These are phyloP conservation scores for Candida koratica DNA, from an alignment of 805 yeast genomes.

Conservation along the genomic window DNA sequence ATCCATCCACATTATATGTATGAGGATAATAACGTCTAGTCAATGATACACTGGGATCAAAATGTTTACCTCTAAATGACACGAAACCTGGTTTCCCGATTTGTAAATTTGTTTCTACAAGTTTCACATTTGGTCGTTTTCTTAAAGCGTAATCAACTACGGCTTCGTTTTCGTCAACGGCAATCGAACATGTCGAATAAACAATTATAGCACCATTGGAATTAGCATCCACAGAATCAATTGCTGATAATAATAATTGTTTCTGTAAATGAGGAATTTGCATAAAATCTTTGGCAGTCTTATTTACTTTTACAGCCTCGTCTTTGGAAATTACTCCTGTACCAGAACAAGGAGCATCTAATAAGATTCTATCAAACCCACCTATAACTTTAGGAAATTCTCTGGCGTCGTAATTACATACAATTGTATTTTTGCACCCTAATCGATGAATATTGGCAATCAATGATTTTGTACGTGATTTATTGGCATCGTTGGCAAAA, in stretches of 20 bases:
- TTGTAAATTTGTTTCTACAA: conserved; percentile 86
- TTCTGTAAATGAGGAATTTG: conserved; percentile 96
- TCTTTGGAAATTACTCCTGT: conserved; percentile 99
- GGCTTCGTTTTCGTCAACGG: conserved; percentile 97
- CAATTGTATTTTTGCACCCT: conserved; percentile 95
- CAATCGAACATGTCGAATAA: conserved; percentile 96
- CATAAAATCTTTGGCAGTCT: conserved; percentile 94
- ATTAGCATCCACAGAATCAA: conserved; percentile 93
- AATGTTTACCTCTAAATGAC: conserved; percentile 87
- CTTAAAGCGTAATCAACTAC: conserved; percentile 97
- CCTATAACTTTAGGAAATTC: conserved; percentile 98
- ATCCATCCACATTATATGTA: conserved; percentile 97
- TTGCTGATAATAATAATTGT: conserved; percentile 88
- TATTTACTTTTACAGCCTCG: conserved; percentile 85
- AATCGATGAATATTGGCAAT: conserved; percentile 96
- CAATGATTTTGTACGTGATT: conserved; percentile 91
- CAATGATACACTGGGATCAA: conserved; percentile 68
- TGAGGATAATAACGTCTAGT: conserved; percentile 98
- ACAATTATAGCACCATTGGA: conserved; percentile 94
- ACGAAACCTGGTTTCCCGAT: conserved; percentile 97
- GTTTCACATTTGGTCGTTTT: conserved; percentile 92
- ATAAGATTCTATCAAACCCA: conserved; percentile 89
- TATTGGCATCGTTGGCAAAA: conserved; percentile 96
- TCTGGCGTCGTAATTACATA: conserved; percentile 96
- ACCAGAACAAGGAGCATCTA: conserved; percentile 99